Conservation (phyloP, 192 early-diverging fungal species). For the Allomyces arbusculus region DNA sequence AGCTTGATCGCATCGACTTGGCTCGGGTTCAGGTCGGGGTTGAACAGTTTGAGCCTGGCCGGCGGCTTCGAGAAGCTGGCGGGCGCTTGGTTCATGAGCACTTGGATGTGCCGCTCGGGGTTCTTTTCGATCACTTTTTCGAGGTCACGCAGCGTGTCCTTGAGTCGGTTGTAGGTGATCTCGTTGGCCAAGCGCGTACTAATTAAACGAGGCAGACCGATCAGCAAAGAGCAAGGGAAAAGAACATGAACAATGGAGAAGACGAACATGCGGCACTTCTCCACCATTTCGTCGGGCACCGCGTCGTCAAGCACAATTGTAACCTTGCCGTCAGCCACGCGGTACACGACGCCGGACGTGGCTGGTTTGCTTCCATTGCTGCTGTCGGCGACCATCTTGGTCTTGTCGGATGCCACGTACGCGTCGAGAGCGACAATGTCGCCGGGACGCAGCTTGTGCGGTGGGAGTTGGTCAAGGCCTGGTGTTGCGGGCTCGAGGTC, state of each 20-base stretch:
- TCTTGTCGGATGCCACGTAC: conserved; percentile 14
- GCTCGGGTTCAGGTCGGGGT: conserved; percentile 40
- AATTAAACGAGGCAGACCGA: too few species aligned
- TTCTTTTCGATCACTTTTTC: conserved; percentile 12
- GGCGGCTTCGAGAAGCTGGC: conserved; percentile 10
- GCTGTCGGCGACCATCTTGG: conserved; percentile 9
- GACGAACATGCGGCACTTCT: conserved; percentile 31
- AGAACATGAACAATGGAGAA: too few species aligned
- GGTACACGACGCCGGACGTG: conserved; percentile 29
- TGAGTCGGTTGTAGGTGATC: conserved; percentile 17
- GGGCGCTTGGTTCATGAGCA: conserved; percentile 20
- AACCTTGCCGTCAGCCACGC: conserved; percentile 30
- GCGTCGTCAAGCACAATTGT: conserved; percentile 42
- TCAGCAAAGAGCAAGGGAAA: too few species aligned
- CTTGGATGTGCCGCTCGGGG: conserved; percentile 12
- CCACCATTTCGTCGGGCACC: conserved; percentile 35
- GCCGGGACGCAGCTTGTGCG: conserved; percentile 37
- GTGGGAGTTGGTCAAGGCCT: conserved; percentile 27
- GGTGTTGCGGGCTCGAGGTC: conserved; percentile 39
- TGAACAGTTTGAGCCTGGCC: conserved; percentile 22
- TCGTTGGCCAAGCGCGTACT: conserved; percentile 14
- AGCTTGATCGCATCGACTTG: conserved; percentile 49
- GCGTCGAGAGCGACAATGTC: conserved; percentile 51
- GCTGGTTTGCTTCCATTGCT: conserved; percentile 3
- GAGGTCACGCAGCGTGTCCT: conserved; percentile 20